Conservation (phyloP, 257 asterid species). For the Solanum commersonii region DNA sequence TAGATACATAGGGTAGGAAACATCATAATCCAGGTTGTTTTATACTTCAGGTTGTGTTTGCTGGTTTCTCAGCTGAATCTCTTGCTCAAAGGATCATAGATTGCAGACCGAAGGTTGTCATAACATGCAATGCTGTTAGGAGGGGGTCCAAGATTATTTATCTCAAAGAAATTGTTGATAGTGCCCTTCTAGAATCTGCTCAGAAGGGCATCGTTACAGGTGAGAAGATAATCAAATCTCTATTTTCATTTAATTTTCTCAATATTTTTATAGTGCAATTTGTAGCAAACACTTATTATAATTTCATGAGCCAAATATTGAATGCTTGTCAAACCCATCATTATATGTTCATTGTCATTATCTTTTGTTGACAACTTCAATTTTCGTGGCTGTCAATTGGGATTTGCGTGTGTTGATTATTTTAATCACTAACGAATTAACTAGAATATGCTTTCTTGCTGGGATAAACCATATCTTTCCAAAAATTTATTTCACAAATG, state of each 20-base stretch:
- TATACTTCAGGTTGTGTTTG: conserved; percentile 77
- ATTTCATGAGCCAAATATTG: neutral
- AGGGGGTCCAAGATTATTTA: conserved; percentile 83
- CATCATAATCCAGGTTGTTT: neutral
- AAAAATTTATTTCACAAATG: neutral
- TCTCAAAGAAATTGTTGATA: conserved; percentile 83
- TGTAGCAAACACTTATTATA: neutral
- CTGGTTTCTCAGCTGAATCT: conserved; percentile 94
- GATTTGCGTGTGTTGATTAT: neutral
- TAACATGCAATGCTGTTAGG: conserved; percentile 90
- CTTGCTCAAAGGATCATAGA: conserved; percentile 83
- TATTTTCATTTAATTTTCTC: neutral
- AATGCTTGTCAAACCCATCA: neutral
- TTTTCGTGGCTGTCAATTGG: neutral
- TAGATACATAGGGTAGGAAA: neutral
- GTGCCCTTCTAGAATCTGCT: conserved; percentile 62
- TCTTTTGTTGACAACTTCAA: neutral
- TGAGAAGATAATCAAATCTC: conserved; percentile 28
- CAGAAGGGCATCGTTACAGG: conserved; percentile 51
- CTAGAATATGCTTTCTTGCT: neutral
- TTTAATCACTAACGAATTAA: neutral
- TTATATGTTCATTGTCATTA: neutral
- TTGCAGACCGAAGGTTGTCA: conserved; percentile 82
- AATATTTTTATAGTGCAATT: neutral
- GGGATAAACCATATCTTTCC: neutral